Percentiles rank a stretch among this genome's conserved stretches.
phyloP scores from a whole-genome alignment of 2,329 filamentous ascomycete genomes.

The Zopfia rhizophila region DNA sequence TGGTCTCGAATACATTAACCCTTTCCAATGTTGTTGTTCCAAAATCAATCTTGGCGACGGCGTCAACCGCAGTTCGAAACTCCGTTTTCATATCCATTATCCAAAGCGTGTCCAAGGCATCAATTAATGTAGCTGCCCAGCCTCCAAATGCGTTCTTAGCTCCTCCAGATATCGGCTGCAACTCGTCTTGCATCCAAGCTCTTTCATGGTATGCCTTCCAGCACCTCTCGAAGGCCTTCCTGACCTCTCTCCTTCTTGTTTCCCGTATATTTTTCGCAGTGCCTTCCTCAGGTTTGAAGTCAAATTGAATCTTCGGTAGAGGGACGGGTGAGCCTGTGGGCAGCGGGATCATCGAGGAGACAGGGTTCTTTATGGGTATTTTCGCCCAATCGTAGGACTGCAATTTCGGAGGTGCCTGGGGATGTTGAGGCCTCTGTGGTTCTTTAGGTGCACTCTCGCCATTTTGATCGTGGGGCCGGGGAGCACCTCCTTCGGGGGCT shows the following conservation, averaged over 20 bases:
- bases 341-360: constrained; percentile 47
- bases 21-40: constrained; percentile 49
- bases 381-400: constrained; percentile 52
- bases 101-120: constrained; percentile 59
- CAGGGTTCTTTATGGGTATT: constrained; percentile 53
- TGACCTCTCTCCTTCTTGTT: constrained; percentile 50
- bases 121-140: constrained; percentile 59
- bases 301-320: constrained; percentile 56
- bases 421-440: constrained; percentile 9
- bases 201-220: constrained; percentile 57
- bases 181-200: constrained; percentile 62
- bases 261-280: constrained; percentile 45
- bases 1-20: constrained; percentile 62
- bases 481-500: constrained; percentile 13
- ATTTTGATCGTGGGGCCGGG: not conserved
- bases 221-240: constrained; percentile 55
- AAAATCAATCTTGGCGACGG: constrained; percentile 57
- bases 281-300: constrained; percentile 51
- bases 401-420: constrained; percentile 17
- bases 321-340: constrained; percentile 49
- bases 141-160: constrained; percentile 57
- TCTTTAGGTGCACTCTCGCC: constrained; percentile 16
- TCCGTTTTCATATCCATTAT: constrained; percentile 61
- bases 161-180: constrained; percentile 56
- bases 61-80: constrained; percentile 57